phyloP scores from a whole-genome alignment of 768 basidiomycete species.

The Amanita rubescens region DNA sequence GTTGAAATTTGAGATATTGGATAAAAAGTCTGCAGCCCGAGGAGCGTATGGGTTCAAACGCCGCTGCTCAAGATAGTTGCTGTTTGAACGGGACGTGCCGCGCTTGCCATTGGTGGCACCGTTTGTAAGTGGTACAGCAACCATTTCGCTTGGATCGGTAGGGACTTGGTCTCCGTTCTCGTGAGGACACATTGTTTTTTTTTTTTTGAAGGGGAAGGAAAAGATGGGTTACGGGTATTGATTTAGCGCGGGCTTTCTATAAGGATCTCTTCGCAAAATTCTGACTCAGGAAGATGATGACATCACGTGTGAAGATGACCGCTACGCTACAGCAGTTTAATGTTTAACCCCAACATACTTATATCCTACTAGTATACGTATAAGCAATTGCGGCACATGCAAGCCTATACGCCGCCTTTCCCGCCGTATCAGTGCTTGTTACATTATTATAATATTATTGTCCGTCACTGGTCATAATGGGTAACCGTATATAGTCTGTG shows the following conservation, averaged over 20 bases:
- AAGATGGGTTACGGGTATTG: conserved; percentile 6
- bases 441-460: too few species aligned
- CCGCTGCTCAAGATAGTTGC: conserved; percentile 30
- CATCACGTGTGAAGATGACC: conserved; percentile 1
- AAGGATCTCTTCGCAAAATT: conserved; percentile 9
- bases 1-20: conserved; percentile 88
- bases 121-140: conserved; percentile 53
- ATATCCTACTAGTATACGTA: background rate
- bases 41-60: conserved; percentile 78
- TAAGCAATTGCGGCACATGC: too few species aligned
- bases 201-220: conserved; percentile 7
- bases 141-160: conserved; percentile 54
- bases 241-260: background rate
- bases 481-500: background rate
- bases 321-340: background rate
- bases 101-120: conserved; percentile 36
- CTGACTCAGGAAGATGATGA: conserved; percentile 10
- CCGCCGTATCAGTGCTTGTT: too few species aligned
- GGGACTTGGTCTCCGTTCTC: conserved; percentile 42
- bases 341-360: background rate
- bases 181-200: conserved; percentile 72
- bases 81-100: conserved; percentile 29
- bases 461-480: background rate
- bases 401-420: too few species aligned
- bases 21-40: conserved; percentile 87